Percentiles rank a stretch among this genome's conserved stretches.
These are phyloP conservation scores for Phellopilus nigrolimitatus DNA, from an alignment of 1,284 basidiomycete genomes.

Conservation along the genomic window DNA sequence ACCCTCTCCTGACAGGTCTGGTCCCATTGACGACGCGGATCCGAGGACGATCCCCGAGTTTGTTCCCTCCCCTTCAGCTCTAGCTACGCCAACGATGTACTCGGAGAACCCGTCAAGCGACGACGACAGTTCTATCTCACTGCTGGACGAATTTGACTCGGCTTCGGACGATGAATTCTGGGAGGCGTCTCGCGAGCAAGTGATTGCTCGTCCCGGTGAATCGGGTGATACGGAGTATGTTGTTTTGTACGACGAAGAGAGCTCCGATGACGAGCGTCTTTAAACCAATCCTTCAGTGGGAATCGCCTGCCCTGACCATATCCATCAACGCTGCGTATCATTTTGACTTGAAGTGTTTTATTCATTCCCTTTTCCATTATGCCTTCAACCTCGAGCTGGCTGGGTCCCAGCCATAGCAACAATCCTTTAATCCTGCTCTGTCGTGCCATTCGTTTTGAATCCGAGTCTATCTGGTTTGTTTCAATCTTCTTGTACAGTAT, in stretches of 20 bases:
- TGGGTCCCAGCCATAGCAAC: too few species aligned
- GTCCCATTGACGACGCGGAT: conserved; percentile 20
- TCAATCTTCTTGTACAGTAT: too few species aligned
- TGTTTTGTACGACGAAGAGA: conserved; percentile 56
- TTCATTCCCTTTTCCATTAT: too few species aligned
- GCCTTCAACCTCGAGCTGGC: too few species aligned
- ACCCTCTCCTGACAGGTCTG: conserved; percentile 27
- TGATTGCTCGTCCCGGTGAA: conserved; percentile 30
- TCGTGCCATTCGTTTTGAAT: too few species aligned
- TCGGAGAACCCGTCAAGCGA: conserved; percentile 39
- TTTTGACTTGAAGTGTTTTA: too few species aligned
- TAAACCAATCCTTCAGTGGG: background rate
- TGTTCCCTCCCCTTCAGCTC: conserved; percentile 22
- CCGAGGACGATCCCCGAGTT: conserved; percentile 12
- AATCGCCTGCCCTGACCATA: background rate
- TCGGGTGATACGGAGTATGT: conserved; percentile 51
- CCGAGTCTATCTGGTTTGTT: too few species aligned
- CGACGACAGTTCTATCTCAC: conserved; percentile 25
- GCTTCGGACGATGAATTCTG: conserved; percentile 50
- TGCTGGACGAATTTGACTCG: conserved; percentile 40
- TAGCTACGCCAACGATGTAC: conserved; percentile 27
- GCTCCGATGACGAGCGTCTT: conserved; percentile 11
- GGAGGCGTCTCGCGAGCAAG: conserved; percentile 52
- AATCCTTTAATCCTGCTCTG: too few species aligned
- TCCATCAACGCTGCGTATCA: too few species aligned